These are phyloP conservation scores for Tagetes patula DNA, from an alignment of 129 eudicot genomes.

Conservation along the genomic window DNA sequence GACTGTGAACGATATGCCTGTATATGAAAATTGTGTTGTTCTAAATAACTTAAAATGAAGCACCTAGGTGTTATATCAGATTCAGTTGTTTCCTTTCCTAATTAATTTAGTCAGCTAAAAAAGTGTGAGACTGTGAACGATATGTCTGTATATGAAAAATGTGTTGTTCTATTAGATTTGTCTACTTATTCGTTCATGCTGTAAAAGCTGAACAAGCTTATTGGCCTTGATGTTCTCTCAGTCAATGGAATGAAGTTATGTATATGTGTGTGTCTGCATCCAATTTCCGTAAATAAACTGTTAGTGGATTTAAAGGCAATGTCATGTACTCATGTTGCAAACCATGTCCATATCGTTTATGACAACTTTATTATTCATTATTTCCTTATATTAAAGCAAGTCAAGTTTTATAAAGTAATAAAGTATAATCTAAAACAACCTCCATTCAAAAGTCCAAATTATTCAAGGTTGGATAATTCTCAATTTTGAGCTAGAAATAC, in stretches of 20 bases:
- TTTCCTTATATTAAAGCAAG: not conserved
- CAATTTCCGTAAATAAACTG: not conserved
- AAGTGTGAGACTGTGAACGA: not conserved
- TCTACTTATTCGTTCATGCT: not conserved
- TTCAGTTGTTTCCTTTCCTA: not conserved
- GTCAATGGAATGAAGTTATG: not conserved
- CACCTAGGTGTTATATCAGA: not conserved
- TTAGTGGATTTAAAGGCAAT: not conserved
- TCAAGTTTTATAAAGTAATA: not conserved
- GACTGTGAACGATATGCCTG: too few species aligned
- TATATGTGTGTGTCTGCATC: not conserved
- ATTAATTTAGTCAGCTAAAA: not conserved
- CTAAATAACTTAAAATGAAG: not conserved
- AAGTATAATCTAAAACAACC: not conserved
- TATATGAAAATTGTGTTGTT: too few species aligned
- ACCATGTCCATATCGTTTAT: not conserved
- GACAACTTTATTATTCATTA: not conserved
- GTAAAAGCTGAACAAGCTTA: conserved; percentile 10
- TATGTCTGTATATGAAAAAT: not conserved
- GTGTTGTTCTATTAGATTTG: not conserved
- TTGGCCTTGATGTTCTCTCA: conserved; percentile 5
- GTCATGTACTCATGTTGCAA: not conserved
- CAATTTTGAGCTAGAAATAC: conserved; percentile 1
- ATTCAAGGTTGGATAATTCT: not conserved
- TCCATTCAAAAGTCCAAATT: not conserved